These are phyloP conservation scores for Phytophthora constricta DNA, from an alignment of 352 stramenopile genomes.

Conservation along the genomic window DNA sequence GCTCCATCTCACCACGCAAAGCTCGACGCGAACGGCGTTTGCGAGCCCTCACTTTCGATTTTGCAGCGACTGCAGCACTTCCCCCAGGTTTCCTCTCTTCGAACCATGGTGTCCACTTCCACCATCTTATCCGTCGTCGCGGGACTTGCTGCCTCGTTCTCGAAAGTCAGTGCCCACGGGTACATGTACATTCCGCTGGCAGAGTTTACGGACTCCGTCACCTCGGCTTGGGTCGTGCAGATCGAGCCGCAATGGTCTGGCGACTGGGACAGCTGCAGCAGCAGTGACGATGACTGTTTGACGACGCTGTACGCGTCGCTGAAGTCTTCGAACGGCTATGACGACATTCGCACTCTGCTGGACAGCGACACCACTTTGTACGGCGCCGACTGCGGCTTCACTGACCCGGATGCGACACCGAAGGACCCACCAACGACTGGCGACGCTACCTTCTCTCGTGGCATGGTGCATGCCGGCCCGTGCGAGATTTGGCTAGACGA, in stretches of 20 bases:
- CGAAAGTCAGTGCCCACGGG: constrained; percentile 26
- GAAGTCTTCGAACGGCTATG: constrained; percentile 22
- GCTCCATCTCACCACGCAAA: constrained; percentile 2
- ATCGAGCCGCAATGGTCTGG: constrained; percentile 34
- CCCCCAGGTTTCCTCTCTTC: not conserved
- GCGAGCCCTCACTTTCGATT: constrained; percentile 20
- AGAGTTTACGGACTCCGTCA: constrained; percentile 33
- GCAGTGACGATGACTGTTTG: constrained; percentile 23
- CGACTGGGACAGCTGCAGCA: constrained; percentile 33
- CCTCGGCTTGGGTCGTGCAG: constrained; percentile 38
- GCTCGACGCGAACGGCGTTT: not conserved
- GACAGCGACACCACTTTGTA: constrained; percentile 36
- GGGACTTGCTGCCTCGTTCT: constrained; percentile 6
- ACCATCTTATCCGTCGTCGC: constrained; percentile 22
- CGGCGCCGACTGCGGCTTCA: constrained; percentile 36
- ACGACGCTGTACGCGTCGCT: constrained; percentile 27
- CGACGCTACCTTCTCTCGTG: constrained; percentile 30
- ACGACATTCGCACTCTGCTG: constrained; percentile 32
- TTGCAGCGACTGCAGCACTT: constrained; percentile 10
- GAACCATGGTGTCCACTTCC: constrained; percentile 27
- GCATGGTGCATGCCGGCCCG: constrained; percentile 27
- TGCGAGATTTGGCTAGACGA: constrained; percentile 37
- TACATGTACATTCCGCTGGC: constrained; percentile 46
- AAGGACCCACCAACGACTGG: constrained; percentile 29
- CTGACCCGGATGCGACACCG: constrained; percentile 24